Percentiles rank a stretch among this genome's conserved stretches.
phyloP scores from a whole-genome alignment of 129 eudicot genomes.

The Helichrysum umbraculigerum region DNA sequence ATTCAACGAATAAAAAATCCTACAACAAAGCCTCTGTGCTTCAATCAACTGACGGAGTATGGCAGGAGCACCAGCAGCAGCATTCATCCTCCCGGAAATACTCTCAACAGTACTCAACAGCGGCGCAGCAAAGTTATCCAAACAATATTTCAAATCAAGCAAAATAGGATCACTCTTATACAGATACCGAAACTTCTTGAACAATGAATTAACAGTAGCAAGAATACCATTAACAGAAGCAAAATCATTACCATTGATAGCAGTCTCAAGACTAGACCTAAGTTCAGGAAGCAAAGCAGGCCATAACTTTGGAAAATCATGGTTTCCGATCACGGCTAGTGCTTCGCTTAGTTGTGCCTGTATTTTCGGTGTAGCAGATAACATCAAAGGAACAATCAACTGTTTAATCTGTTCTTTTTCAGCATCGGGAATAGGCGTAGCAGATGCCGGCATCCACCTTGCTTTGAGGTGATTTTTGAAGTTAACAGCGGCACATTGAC shows the following conservation, averaged over 20 bases:
- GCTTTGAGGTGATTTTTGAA: conserved; percentile 80
- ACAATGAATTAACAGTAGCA: conserved; percentile 66
- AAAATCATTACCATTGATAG: conserved; percentile 57
- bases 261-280: conserved; percentile 45
- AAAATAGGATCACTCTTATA: conserved; percentile 60
- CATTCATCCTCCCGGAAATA: conserved; percentile 47
- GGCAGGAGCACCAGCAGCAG: conserved; percentile 40
- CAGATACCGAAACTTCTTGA: conserved; percentile 77
- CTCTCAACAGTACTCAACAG: conserved; percentile 59
- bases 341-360: conserved; percentile 93
- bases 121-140: conserved; percentile 83
- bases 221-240: conserved; percentile 71
- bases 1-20: conserved; percentile 82
- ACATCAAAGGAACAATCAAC: conserved; percentile 72
- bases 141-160: conserved; percentile 75
- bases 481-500: conserved; percentile 88
- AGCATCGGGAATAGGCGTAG: conserved; percentile 46
- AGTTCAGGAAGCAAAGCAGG: conserved; percentile 76
- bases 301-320: conserved; percentile 86
- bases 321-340: conserved; percentile 72
- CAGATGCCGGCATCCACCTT: conserved; percentile 48
- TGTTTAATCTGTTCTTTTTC: conserved; percentile 82
- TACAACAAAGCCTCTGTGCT: conserved; percentile 87
- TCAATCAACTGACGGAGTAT: conserved; percentile 57
- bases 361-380: conserved; percentile 48